A percentile compares a stretch with the other conserved stretches of the same genome.
These are phyloP conservation scores for Corniculantispora saksenae DNA, from an alignment of 2,329 filamentous ascomycete species.

Conservation along the genomic window DNA sequence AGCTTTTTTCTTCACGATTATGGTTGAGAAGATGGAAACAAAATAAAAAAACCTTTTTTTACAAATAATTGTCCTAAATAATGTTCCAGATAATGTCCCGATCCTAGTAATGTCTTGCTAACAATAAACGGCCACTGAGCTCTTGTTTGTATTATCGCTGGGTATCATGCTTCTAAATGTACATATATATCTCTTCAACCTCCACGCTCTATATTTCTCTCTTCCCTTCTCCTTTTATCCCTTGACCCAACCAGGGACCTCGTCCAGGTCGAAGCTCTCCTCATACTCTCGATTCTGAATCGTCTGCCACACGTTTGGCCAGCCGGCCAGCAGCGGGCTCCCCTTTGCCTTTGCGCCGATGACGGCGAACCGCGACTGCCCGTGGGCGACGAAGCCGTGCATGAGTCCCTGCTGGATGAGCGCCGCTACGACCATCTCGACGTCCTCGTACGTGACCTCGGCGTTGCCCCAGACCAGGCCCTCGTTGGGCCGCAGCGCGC, in stretches of 20 bases:
- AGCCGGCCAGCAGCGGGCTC: constrained; percentile 68
- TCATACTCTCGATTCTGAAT: constrained; percentile 62
- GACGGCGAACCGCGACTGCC: constrained; percentile 76
- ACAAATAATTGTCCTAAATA: no score
- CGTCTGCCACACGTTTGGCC: constrained; percentile 72
- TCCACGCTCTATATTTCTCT: background rate
- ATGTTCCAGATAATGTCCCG: background rate
- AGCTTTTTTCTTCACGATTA: constrained; percentile 5
- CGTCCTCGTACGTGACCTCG: constrained; percentile 58
- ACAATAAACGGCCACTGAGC: background rate
- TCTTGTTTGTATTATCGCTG: background rate
- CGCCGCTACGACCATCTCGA: constrained; percentile 77
- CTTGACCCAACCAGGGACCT: constrained; percentile 76
- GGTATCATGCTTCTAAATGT: constrained; percentile 16
- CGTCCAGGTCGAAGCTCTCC: constrained; percentile 60
- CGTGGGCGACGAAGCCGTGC: constrained; percentile 81
- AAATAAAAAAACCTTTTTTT: background rate
- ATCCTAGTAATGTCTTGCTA: background rate
- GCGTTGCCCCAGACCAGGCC: constrained; percentile 66
- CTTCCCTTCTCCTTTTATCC: constrained; percentile 16
- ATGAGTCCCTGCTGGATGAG: constrained; percentile 80
- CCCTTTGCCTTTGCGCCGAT: constrained; percentile 70
- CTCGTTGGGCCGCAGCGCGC: constrained; percentile 55
- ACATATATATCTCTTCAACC: background rate
- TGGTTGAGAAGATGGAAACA: background rate